Conservation (phyloP, 176 grass and related monocot species). For the Phyllostachys edulis region DNA sequence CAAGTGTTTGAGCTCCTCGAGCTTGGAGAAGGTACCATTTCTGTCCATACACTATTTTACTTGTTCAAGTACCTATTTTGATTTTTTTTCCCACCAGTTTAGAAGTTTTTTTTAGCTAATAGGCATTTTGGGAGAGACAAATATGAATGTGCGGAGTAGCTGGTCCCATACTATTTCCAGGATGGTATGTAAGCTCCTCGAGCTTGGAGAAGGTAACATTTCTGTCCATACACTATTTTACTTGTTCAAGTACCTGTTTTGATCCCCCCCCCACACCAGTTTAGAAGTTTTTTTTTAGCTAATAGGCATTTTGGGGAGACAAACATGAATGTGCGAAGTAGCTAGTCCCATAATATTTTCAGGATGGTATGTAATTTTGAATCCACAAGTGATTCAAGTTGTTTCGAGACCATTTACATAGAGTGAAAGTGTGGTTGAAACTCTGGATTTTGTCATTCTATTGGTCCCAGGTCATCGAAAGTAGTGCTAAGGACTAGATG, state of each 20-base stretch:
- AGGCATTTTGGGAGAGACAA: too few relatives aligned
- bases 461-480: slow-evolving; percentile 78
- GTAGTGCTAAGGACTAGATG: slow-evolving; percentile 54
- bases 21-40: too few relatives aligned
- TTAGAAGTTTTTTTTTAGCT: slow-evolving; percentile 32
- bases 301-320: slow-evolving; percentile 99
- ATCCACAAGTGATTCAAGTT: neutral
- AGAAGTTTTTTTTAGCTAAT: too few relatives aligned
- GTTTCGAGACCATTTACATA: neutral
- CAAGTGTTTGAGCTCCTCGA: slow-evolving; percentile 92
- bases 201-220: slow-evolving; percentile 71
- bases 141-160: too few relatives aligned
- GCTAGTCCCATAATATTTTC: slow-evolving; percentile 85
- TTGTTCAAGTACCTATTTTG: too few relatives aligned
- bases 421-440: neutral
- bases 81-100: too few relatives aligned
- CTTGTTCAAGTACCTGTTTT: neutral
- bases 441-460: neutral
- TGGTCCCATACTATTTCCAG: too few relatives aligned
- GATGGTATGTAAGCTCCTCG: too few relatives aligned
- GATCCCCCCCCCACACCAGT: neutral
- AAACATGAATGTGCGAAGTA: slow-evolving; percentile 85
- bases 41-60: too few relatives aligned
- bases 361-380: slow-evolving; percentile 72
- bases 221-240: neutral